phyloP scores from a whole-genome alignment of 768 basidiomycete species.

The Megacollybia marginata region DNA sequence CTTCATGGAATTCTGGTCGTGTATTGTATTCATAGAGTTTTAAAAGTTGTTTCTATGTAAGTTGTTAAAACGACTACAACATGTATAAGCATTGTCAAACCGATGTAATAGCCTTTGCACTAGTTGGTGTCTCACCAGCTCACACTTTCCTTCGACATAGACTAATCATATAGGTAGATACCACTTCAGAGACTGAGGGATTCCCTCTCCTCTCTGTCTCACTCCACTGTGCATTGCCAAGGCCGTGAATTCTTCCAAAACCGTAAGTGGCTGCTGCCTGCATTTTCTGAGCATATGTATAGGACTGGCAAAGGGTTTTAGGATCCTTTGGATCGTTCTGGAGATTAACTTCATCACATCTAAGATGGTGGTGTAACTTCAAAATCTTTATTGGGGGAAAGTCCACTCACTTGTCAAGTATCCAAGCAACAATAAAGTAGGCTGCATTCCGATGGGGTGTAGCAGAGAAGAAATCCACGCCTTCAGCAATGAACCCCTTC shows the following conservation, averaged over 20 bases:
- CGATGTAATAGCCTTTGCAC: constrained; percentile 19
- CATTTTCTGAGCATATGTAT: constrained; percentile 29
- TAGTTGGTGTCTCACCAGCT: constrained; percentile 16
- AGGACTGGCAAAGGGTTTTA: constrained; percentile 8
- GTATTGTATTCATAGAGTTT: constrained; percentile 20
- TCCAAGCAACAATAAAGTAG: constrained; percentile 19
- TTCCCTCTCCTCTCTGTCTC: constrained; percentile 20
- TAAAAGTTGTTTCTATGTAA: constrained; percentile 15
- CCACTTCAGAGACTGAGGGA: constrained; percentile 18
- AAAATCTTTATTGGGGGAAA: not conserved
- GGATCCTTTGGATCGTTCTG: constrained; percentile 13
- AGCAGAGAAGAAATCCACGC: constrained; percentile 10
- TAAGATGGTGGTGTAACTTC: not conserved
- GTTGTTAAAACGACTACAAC: no score
- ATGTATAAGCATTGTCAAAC: constrained; percentile 8
- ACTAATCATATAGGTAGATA: constrained; percentile 21
- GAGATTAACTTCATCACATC: constrained; percentile 19
- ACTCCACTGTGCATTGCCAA: constrained; percentile 23
- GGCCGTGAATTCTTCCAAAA: constrained; percentile 18
- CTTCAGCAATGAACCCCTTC: constrained; percentile 10
- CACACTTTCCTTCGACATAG: constrained; percentile 18
- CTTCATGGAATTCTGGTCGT: constrained; percentile 7
- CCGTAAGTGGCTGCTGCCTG: constrained; percentile 21
- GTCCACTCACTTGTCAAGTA: constrained; percentile 15
- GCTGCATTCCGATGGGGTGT: constrained; percentile 10